Base-by-base conservation (phyloP, 176 grass and related monocot species). In the Zoysia pacifica region DNA sequence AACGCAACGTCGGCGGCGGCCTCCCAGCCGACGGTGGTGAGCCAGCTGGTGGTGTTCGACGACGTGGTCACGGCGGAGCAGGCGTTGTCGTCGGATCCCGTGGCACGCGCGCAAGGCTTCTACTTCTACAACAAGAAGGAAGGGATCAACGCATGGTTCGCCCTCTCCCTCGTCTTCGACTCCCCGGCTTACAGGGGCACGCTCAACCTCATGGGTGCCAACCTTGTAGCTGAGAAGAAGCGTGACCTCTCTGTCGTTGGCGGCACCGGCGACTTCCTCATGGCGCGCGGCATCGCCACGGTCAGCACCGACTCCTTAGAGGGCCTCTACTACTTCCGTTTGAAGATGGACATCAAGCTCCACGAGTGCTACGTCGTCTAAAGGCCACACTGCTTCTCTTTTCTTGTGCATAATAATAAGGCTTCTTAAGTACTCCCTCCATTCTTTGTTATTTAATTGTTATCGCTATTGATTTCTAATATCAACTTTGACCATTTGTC, bases 251-350 rank as follows among this genome's bases (percentile, higher is more conserved):
- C 82, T 65, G 48, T 84, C 70, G 76, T 81, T n/a, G 77, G 87
- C 28, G 87, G 87, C 55, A 89, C 82, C 15, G 82, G 87, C 47
- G 82, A 89, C 49, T 82, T 89, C 87, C 81, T 89, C 82, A 89
- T 89, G 87, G 78, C 82, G 12, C 51, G 78, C 10, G 87, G 87
- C 41, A 11, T 89, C 55, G 87, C 77, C 20, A 89, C 78, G 1
- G 36, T 89, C 2, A 13, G 55, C 12, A 72, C 77, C 14, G 87
- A 81, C 45, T 5, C 59, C 19, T 0, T 7, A 6, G 19, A 80
- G 66, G 81, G 76, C 1, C 0, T 1, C 0, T 35, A 19, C 71
- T 89, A 89, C 78, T 85, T 89, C 28, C 28, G 28, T 28, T 28
- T 28, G 28, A 28, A 28, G 28, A 28, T 28, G 28, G 28, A 28